phyloP scores from a whole-genome alignment of 139 green algal species.

The Haematococcus lacustris region DNA sequence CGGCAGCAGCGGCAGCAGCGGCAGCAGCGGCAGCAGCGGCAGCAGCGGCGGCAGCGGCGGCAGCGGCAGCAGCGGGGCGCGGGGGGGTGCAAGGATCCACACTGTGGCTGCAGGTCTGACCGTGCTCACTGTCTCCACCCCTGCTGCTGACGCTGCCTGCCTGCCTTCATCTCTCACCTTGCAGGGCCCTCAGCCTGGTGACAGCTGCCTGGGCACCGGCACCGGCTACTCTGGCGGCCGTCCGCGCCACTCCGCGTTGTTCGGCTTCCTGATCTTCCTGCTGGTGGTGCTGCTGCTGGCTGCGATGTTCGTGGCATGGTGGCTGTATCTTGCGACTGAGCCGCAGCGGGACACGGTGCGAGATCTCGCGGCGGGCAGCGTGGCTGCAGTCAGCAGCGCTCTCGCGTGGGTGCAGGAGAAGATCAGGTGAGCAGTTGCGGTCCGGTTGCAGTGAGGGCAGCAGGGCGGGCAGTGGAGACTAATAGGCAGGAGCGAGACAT shows the following conservation, averaged over 20 bases:
- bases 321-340: conserved; percentile 33
- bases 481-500: neutral
- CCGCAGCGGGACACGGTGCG: conserved; percentile 21
- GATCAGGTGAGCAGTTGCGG: neutral
- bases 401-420: neutral
- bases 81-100: too few species aligned
- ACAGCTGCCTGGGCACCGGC: neutral
- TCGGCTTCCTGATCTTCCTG: conserved; percentile 19
- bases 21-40: too few species aligned
- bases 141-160: neutral
- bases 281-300: conserved; percentile 19
- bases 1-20: too few species aligned
- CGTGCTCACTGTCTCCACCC: neutral
- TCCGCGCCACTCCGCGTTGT: neutral
- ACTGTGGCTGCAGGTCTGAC: neutral
- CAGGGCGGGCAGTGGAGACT: neutral
- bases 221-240: conserved; percentile 1
- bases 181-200: neutral
- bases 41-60: too few species aligned
- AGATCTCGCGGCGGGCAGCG: conserved; percentile 8
- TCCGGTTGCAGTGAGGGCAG: neutral
- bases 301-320: conserved; percentile 30
- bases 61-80: too few species aligned
- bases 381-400: conserved; percentile 2
- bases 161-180: neutral